phyloP scores from a whole-genome alignment of 257 asterid genomes.

The Cinchona pubescens region DNA sequence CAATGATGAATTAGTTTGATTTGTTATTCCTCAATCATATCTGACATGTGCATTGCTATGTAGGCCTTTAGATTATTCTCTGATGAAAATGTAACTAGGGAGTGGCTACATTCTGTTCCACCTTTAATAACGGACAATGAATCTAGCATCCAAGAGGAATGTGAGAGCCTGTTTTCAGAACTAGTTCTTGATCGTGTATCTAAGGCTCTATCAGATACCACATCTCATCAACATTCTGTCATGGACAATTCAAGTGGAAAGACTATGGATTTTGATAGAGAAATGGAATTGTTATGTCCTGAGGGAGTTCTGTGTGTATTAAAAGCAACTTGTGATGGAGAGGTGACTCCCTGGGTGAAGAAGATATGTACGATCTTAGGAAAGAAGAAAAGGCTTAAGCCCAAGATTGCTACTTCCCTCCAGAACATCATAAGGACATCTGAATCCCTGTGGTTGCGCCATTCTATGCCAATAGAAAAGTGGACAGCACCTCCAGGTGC shows the following conservation, averaged over 20 bases:
- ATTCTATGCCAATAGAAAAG: constrained; percentile 57
- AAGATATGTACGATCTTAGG: constrained; percentile 86
- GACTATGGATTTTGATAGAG: constrained; percentile 24
- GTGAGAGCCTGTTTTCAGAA: constrained; percentile 79
- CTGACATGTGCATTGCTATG: constrained; percentile 14
- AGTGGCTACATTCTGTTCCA: constrained; percentile 87
- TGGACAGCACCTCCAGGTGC: constrained; percentile 97
- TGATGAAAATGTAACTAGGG: constrained; percentile 50
- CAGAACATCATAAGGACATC: constrained; percentile 67
- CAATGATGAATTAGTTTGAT: background rate
- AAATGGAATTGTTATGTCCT: constrained; percentile 35
- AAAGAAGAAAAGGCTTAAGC: constrained; percentile 69
- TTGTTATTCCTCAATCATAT: constrained; percentile 3
- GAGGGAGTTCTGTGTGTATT: constrained; percentile 51
- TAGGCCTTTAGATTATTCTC: constrained; percentile 77
- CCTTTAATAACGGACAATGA: constrained; percentile 78
- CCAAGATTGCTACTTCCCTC: constrained; percentile 59
- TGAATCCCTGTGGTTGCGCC: constrained; percentile 60
- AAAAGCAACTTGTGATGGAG: constrained; percentile 68
- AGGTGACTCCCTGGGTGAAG: constrained; percentile 89
- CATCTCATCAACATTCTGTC: constrained; percentile 25
- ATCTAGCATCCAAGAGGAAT: constrained; percentile 95
- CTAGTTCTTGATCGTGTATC: constrained; percentile 68
- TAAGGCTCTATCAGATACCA: constrained; percentile 40
- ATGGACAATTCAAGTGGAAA: constrained; percentile 28